phyloP scores from a whole-genome alignment of 2,329 filamentous ascomycete genomes.

The Coniochaeta sp. region DNA sequence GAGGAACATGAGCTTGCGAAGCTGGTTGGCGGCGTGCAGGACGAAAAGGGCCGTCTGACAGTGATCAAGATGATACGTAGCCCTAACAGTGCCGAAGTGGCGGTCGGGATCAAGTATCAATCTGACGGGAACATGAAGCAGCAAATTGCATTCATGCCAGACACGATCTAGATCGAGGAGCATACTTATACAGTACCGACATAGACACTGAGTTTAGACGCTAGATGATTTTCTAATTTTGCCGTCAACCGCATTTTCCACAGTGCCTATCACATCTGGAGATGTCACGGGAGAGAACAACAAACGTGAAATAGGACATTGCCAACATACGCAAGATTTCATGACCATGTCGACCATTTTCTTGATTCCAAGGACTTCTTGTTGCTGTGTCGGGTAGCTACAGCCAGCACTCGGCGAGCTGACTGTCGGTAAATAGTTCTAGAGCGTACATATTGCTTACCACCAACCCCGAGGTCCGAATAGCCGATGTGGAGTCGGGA shows the following conservation, averaged over 20 bases:
- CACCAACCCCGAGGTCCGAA: neutral
- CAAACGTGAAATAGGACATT: too few species aligned
- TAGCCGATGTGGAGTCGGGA: neutral
- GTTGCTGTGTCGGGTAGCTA: neutral
- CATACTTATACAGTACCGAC: neutral
- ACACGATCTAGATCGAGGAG: neutral
- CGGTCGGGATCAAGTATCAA: neutral
- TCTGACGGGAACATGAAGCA: neutral
- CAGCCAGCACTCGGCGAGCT: neutral
- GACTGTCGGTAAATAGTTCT: neutral
- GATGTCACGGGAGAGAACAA: too few species aligned
- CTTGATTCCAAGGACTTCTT: too few species aligned
- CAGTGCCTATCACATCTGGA: neutral
- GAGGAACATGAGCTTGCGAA: constrained; percentile 20
- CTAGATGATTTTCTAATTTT: neutral
- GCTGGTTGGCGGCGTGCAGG: constrained; percentile 11
- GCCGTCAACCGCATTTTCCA: neutral
- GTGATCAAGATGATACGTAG: neutral
- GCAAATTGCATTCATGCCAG: neutral
- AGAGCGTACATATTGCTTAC: neutral
- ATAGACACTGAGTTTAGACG: neutral
- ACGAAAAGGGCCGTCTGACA: neutral
- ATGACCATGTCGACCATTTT: too few species aligned
- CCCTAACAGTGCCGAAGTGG: neutral
- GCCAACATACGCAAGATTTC: too few species aligned